A percentile compares a stretch with the other conserved stretches of the same genome.
Evolutionary conservation across 495 filamentous ascomycete genomes (phyloP).

Genomic region (Amphirosellinia nigrospora): DNA sequence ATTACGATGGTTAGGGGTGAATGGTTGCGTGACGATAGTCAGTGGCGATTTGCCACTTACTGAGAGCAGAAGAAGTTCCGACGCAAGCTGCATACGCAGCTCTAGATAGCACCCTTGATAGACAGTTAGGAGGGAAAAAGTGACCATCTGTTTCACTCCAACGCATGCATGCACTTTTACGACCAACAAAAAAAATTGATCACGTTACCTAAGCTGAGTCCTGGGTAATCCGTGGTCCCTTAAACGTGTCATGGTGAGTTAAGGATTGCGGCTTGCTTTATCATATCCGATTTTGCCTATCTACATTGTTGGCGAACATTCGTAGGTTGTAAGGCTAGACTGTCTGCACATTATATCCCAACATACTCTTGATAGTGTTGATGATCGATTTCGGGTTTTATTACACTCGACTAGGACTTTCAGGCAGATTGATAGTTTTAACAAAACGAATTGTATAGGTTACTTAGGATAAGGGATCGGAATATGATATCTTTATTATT

Average conservation of each 20-base stretch:
- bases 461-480: too few species aligned
- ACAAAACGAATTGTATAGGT: not conserved
- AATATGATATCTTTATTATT: not conserved
- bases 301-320: not conserved
- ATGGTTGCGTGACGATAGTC: slow-evolving; percentile 28
- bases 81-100: slow-evolving; percentile 39
- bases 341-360: not conserved
- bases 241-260: not conserved
- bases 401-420: not conserved
- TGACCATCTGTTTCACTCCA: slow-evolving; percentile 19
- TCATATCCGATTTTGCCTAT: not conserved
- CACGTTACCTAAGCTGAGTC: not conserved
- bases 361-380: not conserved
- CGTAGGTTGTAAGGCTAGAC: not conserved
- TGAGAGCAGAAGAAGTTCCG: slow-evolving; percentile 24
- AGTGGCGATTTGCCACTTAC: slow-evolving; percentile 33
- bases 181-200: slow-evolving; percentile 16
- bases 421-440: not conserved
- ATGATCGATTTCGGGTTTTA: not conserved
- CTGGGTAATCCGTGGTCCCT: not conserved
- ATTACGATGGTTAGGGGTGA: slow-evolving; percentile 27
- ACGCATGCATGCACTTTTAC: slow-evolving; percentile 8
- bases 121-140: slow-evolving; percentile 34
- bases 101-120: slow-evolving; percentile 45
- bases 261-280: not conserved